A percentile compares a stretch with the other conserved stretches of the same genome.
Evolutionary conservation across 2,329 filamentous ascomycete genomes (phyloP).

Genomic region (Talaromyces amestolkiae): DNA sequence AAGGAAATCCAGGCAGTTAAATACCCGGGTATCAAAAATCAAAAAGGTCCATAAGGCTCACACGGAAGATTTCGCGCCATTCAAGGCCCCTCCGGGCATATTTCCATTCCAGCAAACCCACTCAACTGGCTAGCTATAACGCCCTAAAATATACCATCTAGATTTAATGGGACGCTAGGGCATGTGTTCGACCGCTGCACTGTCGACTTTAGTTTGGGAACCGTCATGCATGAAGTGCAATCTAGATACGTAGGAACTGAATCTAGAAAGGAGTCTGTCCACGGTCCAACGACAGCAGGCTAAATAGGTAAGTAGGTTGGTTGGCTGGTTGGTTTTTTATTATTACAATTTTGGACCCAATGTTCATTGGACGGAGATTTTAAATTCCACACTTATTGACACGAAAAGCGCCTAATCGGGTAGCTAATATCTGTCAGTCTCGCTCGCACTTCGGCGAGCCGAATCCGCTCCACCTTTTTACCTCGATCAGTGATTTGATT

Average conservation of each 20-base stretch:
- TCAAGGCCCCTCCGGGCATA: neutral
- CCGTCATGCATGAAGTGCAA: neutral
- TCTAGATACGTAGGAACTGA: slow-evolving; percentile 1
- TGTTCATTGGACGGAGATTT: neutral
- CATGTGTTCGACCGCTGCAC: neutral
- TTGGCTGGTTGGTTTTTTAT: neutral
- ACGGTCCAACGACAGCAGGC: neutral
- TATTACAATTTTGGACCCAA: neutral
- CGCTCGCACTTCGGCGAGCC: neutral
- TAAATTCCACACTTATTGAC: neutral
- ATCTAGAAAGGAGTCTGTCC: neutral
- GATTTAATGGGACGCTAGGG: neutral
- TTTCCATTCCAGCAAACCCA: neutral
- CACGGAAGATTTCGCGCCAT: slow-evolving; percentile 1
- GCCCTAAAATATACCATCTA: neutral
- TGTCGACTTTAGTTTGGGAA: neutral
- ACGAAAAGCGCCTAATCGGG: neutral
- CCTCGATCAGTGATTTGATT: neutral
- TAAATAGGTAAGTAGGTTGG: neutral
- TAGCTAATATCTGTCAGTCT: neutral
- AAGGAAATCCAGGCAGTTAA: neutral
- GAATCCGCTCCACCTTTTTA: slow-evolving; percentile 1
- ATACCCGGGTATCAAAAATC: neutral
- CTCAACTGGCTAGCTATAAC: neutral
- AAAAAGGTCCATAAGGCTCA: neutral